Base-by-base conservation (phyloP, 78 protist species). In the Dictyostelium capitatum region DNA sequence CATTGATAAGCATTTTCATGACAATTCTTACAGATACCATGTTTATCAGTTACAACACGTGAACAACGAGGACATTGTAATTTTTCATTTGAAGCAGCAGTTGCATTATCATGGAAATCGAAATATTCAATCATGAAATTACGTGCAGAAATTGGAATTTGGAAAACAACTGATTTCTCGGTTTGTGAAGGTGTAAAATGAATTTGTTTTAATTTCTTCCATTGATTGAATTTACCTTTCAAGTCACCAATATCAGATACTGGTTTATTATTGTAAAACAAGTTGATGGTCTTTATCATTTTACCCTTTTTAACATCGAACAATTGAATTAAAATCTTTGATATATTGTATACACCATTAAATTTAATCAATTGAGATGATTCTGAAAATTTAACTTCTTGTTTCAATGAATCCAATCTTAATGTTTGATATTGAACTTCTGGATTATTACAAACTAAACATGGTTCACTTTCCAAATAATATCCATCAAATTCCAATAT, bases 1-100 rank as follows among this genome's bases (percentile, higher is more conserved):
- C 99, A 98, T 83, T 98, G 99, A 94, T 82, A 95, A 17, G 98
- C 99, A 84, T 98, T 97, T 89, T 98, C 99, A 80, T 96, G 97
- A 78, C 99, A 98, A 92, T 97, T 79, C 56, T 79, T n/a, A 77
- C 99, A 98, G 59, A 94, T 53, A 69, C 99, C 98, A 65, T 96
- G 97, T 77, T 89, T 62, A 57, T 97, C 98, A 2, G 97, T 62
- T 3, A 97, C 98, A 2, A 70, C 12, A 28, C 96, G 65, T 32
- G 64, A 28, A 92, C 98, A 97, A 20, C 98, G 95, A 46, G 98
- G 98, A 72, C 98, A 97, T 79, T 10, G 56, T 28, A 96, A 95
- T 47, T 62, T 65, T 85, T 94, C 97, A 10, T 37, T 5, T 4
- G 94, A 94, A 0, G 50, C 47, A 3, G 87, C 94, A 17, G 9